Evolutionary conservation across 768 basidiomycete genomes (phyloP), one percentile per base, ranked within the genome.

Genomic region (Tremella fuciformis): DNA sequence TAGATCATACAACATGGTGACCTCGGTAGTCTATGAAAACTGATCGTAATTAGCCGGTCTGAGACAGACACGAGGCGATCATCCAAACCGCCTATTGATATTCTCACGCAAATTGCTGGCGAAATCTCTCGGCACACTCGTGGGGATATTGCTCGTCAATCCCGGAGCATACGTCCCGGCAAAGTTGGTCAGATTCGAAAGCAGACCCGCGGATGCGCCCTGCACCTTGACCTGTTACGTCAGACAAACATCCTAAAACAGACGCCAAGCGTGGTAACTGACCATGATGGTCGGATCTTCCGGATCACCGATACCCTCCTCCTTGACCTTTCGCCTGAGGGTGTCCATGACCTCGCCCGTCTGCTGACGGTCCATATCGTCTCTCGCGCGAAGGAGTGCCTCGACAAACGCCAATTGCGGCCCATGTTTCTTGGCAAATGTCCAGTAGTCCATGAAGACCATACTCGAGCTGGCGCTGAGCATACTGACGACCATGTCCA

Each of bases 291-390:
- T 77, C 24, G 76, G 72, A 53, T 77, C 76, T 47, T 61, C 59
- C 13, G 76, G 76, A 42, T 75, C 76, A 9, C 47, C 57, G 11
- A 77, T 67, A 29, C 66, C 68, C 70, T 97, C 92, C 25, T 96
- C 92, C 76, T 88, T 92, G 7, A 91, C 88, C 77, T 92, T 97
- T 50, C 91, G 83, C 75, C 87, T 89, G 64, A 97, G 82, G 58
- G 88, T 89, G 13, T 94, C 93, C 87, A 96, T 91, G 29, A 94
- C 88, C 59, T 98, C 93, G 66, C 80, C 87, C 16, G 86, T 88
- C 13, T 85, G 84, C 0, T 87, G 85, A n/a, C 91, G 84, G 77
- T 96, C 92, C 54, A 97, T 80, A 77, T 99, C 93, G 55, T 88
- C 87, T 52, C 96, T 83, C 3, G 88, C 85, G 73, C 86, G 89